Evolutionary conservation across 495 filamentous ascomycete genomes (phyloP).

Genomic region (Neurospora sp.): DNA sequence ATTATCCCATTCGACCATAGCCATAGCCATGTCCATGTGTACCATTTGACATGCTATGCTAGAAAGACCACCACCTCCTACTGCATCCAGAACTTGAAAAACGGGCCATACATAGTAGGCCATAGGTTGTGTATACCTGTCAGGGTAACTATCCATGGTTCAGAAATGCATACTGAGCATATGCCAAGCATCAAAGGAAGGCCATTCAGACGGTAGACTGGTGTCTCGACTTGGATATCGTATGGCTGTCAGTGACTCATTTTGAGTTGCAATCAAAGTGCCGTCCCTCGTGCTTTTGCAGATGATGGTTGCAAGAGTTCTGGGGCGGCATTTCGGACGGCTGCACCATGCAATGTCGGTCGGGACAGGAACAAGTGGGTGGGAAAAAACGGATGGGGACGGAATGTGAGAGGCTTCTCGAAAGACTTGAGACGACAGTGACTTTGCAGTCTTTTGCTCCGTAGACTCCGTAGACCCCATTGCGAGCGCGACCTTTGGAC

Average conservation of each 20-base stretch:
- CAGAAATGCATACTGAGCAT: not conserved
- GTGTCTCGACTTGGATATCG: constrained; percentile 5
- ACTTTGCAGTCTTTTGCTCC: not conserved
- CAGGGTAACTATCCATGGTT: not conserved
- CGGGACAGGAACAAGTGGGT: not conserved
- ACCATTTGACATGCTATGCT: not conserved
- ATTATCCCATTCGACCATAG: not conserved
- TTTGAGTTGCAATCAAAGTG: not conserved
- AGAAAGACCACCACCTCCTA: not conserved
- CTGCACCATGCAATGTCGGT: not conserved
- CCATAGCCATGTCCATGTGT: not conserved
- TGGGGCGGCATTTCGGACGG: not conserved
- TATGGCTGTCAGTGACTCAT: constrained; percentile 25
- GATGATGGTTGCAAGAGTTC: not conserved
- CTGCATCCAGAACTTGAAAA: not conserved
- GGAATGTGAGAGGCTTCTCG: not conserved
- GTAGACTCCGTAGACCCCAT: not conserved
- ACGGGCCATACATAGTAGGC: not conserved
- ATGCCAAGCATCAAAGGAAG: not conserved
- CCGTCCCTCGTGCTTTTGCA: constrained; percentile 10
- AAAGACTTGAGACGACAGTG: not conserved
- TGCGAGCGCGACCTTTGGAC: not conserved
- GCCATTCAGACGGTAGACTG: not conserved
- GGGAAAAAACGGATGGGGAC: not conserved
- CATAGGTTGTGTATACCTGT: not conserved